A percentile compares a stretch with the other conserved stretches of the same genome.
These are phyloP conservation scores for Globisporangium echinulatum DNA, from an alignment of 352 stramenopile genomes.

Conservation along the genomic window DNA sequence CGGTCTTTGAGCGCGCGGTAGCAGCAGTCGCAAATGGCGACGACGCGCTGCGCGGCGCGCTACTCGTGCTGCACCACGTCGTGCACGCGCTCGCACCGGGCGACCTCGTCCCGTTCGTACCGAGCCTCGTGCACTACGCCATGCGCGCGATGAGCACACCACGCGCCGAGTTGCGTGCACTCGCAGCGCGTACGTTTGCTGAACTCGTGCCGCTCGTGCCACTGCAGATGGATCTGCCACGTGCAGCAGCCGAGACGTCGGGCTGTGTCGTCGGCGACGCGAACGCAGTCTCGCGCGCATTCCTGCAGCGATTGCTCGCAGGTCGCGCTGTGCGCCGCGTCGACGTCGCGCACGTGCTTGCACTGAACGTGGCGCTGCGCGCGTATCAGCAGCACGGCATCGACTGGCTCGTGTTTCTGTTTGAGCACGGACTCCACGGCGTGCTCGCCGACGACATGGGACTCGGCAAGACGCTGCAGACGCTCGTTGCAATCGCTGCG, in stretches of 20 bases:
- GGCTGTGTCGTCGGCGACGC: conserved; percentile 15
- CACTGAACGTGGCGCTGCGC: conserved; percentile 28
- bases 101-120: conserved; percentile 46
- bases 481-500: conserved; percentile 85
- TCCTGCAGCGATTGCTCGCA: conserved; percentile 55
- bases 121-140: conserved; percentile 59
- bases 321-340: conserved; percentile 46
- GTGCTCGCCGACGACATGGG: conserved; percentile 88
- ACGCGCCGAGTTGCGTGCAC: conserved; percentile 25
- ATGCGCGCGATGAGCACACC: conserved; percentile 64
- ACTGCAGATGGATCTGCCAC: conserved; percentile 61
- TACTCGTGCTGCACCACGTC: conserved; percentile 56
- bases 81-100: conserved; percentile 21
- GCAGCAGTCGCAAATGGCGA: too few species aligned
- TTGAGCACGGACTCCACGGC: conserved; percentile 64
- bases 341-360: conserved; percentile 26
- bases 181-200: conserved; percentile 60
- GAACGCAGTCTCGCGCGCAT: conserved; percentile 57
- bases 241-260: background rate
- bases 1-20: background rate
- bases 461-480: conserved; percentile 94
- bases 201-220: conserved; percentile 64
- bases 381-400: conserved; percentile 78
- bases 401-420: conserved; percentile 70
- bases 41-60: conserved; percentile 23